Base-by-base conservation (phyloP, 495 filamentous ascomycete genomes). In the Annulohypoxylon bovei region DNA sequence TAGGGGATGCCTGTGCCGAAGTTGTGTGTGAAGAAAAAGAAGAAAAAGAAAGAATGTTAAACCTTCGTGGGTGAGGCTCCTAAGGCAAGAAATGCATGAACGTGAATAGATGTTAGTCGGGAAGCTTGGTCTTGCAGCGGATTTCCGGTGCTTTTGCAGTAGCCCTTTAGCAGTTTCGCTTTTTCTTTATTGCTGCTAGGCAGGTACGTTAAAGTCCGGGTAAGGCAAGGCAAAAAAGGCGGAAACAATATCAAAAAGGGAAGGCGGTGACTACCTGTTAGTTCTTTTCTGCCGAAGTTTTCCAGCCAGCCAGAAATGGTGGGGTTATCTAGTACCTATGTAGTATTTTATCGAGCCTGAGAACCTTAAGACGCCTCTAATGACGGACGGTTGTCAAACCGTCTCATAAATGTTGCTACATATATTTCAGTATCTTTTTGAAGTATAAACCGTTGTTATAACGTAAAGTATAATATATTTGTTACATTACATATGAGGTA, bases 91-190 rank as follows among this genome's bases (percentile, higher is more conserved):
- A 35, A 57, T 62, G 55, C 32, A 53, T 62, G 44, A 52, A 56
- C 44, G 69, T 67, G 63, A 72, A 63, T 58, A 27, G 54, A 72
- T 61, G 70, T 72, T 68, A 68, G 22, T 46, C 44, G 47, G 47
- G 40, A 40, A 18, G 23, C 64, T 40, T 32, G 42, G 18, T 61
- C 20, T 61, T 61, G 49, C 60, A 72, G 60, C 52, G 63, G 28
- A 44, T 37, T 40, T 27, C 33, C 37, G 11, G 50, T 6, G 66
- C 46, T 47, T 35, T 62, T 47, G 30, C 58, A 46, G 60, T 60
- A 25, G n/a, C 3, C 7, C 46, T 6, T 23, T 42, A 62, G 59
- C 64, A 68, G 14, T 62, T 62, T 67, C 57, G 23, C 27, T 63
- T 42, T 5, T n/a, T 20, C 35, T 64, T 54, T 64, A n/a, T 28